phyloP scores from a whole-genome alignment of 192 early-diverging fungal species.

The Gaertneriomyces sp. region DNA sequence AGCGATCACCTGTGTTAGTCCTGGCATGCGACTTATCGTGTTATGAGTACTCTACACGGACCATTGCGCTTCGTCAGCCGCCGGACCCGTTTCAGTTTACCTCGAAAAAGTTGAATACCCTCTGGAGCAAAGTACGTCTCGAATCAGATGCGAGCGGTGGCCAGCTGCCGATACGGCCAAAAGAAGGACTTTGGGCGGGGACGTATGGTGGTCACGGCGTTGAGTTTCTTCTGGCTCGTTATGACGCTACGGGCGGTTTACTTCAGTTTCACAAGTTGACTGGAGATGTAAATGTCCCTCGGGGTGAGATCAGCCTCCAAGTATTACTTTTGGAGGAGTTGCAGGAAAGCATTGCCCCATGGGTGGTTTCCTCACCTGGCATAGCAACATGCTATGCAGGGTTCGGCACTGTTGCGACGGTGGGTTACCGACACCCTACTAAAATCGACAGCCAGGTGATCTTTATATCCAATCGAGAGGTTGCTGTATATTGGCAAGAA shows the following conservation, averaged over 20 bases:
- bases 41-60: constrained; percentile 18
- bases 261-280: constrained; percentile 27
- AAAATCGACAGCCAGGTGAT: constrained; percentile 31
- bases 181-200: constrained; percentile 30
- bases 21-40: constrained; percentile 4
- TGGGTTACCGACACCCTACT: constrained; percentile 26
- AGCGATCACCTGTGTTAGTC: background rate
- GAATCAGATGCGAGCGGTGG: background rate
- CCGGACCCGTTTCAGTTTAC: constrained; percentile 9
- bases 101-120: constrained; percentile 5
- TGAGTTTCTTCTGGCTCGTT: constrained; percentile 29
- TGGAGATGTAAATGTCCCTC: constrained; percentile 40
- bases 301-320: constrained; percentile 27
- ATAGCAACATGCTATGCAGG: constrained; percentile 22
- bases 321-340: constrained; percentile 12
- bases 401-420: constrained; percentile 32
- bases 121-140: constrained; percentile 4
- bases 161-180: constrained; percentile 10
- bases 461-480: constrained; percentile 17
- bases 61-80: constrained; percentile 16
- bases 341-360: background rate
- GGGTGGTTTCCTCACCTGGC: constrained; percentile 3
- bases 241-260: constrained; percentile 4
- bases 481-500: constrained; percentile 34
- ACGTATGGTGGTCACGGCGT: constrained; percentile 33